Conservation (phyloP, 805 yeast species). For the Candida dendrica region DNA sequence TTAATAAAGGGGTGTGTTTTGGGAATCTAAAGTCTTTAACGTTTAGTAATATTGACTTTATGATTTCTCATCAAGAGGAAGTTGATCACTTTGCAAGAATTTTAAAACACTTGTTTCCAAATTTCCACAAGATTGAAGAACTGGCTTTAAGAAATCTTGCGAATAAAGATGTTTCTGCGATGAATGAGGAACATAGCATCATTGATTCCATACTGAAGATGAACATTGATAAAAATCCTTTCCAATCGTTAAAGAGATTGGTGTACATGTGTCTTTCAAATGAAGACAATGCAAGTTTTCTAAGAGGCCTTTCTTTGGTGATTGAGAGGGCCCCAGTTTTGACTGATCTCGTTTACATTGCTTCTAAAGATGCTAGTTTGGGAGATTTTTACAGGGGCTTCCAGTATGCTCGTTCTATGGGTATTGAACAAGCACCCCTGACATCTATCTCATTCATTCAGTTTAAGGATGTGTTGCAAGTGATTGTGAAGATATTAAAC, state of each 20-base stretch:
- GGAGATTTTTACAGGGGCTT: not conserved
- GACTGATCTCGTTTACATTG: not conserved
- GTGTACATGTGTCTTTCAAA: not conserved
- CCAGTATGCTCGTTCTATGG: not conserved
- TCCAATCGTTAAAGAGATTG: not conserved
- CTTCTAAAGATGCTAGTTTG: not conserved
- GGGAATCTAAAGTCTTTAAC: not conserved
- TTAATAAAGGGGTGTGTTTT: not conserved
- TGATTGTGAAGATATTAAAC: slow-evolving; percentile 6
- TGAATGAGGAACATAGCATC: not conserved
- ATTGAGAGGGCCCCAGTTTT: not conserved
- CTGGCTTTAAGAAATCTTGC: slow-evolving; percentile 1
- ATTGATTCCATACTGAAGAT: not conserved
- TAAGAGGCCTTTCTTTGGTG: not conserved
- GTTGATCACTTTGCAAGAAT: not conserved
- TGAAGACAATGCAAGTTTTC: not conserved
- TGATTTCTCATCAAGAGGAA: too few relatives aligned
- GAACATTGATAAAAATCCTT: not conserved
- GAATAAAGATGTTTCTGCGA: not conserved
- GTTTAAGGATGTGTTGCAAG: slow-evolving; percentile 3
- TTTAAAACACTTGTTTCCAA: not conserved
- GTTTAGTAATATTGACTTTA: not conserved
- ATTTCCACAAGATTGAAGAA: not conserved
- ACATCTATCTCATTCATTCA: not conserved
- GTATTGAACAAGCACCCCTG: not conserved